Percentiles rank a stretch among this genome's conserved stretches.
Evolutionary conservation across 768 basidiomycete genomes (phyloP).

Genomic region (Hypsizygus marmoreus): DNA sequence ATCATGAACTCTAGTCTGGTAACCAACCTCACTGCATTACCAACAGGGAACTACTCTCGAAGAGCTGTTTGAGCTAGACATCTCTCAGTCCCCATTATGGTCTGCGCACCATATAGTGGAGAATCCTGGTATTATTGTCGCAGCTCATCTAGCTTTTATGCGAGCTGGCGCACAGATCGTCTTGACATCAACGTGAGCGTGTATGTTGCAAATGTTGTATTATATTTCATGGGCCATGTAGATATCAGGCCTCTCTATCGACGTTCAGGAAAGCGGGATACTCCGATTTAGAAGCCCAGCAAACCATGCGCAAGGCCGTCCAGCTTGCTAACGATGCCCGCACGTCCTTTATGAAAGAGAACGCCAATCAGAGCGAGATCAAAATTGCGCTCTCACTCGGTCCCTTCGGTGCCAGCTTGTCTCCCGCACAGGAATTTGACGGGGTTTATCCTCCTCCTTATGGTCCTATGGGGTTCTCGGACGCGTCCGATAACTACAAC

Average conservation of each 20-base stretch:
- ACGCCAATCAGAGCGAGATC: conserved; percentile 23
- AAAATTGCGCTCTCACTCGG: conserved; percentile 72
- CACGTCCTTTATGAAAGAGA: conserved; percentile 23
- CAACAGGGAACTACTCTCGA: conserved; percentile 67
- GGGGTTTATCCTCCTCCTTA: conserved; percentile 78
- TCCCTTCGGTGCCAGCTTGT: conserved; percentile 69
- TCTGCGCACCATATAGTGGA: conserved; percentile 62
- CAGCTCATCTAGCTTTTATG: conserved; percentile 63
- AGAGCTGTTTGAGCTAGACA: conserved; percentile 45
- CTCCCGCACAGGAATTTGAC: conserved; percentile 69
- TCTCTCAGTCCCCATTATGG: conserved; percentile 65
- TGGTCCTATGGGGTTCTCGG: conserved; percentile 53
- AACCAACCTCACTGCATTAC: background rate
- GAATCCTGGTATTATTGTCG: conserved; percentile 53
- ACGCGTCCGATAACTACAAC: conserved; percentile 38
- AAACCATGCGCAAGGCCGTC: conserved; percentile 56
- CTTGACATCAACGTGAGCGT: conserved; percentile 64
- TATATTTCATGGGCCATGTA: no score
- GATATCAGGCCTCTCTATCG: conserved; percentile 65
- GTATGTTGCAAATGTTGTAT: no score
- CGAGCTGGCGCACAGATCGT: conserved; percentile 67
- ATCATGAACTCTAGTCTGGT: background rate
- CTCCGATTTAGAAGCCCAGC: conserved; percentile 38
- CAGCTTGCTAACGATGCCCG: conserved; percentile 51
- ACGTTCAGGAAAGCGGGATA: conserved; percentile 58